These are phyloP conservation scores for Rubroboletus satanas DNA, from an alignment of 768 basidiomycete genomes.

Conservation along the genomic window DNA sequence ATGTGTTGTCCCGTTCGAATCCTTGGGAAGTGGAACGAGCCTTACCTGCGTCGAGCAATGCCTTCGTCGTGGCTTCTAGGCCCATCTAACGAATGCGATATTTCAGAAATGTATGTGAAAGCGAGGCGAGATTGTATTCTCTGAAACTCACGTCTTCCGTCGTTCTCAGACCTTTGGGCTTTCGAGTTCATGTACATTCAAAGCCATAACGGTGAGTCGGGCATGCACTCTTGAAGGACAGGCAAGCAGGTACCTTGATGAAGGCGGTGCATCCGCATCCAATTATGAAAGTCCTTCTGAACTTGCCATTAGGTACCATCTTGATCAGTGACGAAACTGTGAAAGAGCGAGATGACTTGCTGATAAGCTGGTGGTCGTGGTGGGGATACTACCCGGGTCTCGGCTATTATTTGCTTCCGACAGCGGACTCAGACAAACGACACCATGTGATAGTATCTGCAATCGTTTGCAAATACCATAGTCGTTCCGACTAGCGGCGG, in stretches of 20 bases:
- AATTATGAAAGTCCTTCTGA: slow-evolving; percentile 16
- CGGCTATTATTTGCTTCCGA: background rate
- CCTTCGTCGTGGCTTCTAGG: slow-evolving; percentile 82
- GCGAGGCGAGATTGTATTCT: too few species aligned
- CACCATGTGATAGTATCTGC: too few species aligned
- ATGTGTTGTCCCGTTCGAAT: background rate
- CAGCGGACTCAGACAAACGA: background rate
- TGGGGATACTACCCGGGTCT: too few species aligned
- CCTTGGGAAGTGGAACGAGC: background rate
- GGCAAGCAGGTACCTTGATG: slow-evolving; percentile 11
- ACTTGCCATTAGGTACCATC: slow-evolving; percentile 4
- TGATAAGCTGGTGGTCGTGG: too few species aligned
- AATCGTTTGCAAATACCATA: background rate
- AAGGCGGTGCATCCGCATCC: slow-evolving; percentile 21
- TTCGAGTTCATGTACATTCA: slow-evolving; percentile 6
- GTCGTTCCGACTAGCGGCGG: background rate
- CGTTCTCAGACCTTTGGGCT: slow-evolving; percentile 64
- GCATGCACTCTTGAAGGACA: background rate
- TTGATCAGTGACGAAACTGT: background rate
- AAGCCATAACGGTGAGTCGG: background rate
- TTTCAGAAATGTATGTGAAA: background rate
- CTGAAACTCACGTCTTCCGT: slow-evolving; percentile 61
- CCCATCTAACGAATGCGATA: slow-evolving; percentile 57
- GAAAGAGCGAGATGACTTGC: background rate
- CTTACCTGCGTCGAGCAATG: slow-evolving; percentile 76